Base-by-base conservation (phyloP, 2,329 filamentous ascomycete genomes). In the Exophiala sp. region DNA sequence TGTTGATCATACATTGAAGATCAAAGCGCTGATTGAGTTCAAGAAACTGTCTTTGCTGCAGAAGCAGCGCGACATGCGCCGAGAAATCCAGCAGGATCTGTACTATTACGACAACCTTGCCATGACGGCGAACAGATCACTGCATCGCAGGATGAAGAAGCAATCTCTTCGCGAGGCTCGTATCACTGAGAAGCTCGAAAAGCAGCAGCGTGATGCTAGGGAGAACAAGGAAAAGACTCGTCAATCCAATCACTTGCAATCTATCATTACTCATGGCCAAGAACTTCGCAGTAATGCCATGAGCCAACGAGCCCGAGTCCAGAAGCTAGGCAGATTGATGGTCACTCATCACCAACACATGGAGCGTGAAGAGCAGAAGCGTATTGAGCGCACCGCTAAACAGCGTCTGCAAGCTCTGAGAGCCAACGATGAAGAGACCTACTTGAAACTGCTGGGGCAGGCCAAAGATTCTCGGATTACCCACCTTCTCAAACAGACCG, bases 381-480 rank as follows among this genome's bases (percentile, higher is more conserved):
- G 93, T 56, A 86, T 98, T 59, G 93, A 98, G 73, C 81, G 93
- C 58, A 98, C 91, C 8, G 93, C 93, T 58, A 98, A 98, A 77
- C 93, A 98, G 70, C 93, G 93, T 96, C 83, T 98, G 59, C 91
- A 97, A 70, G 93, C 93, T 55, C 79, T 98, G 67, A 97, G 96
- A 73, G 91, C 93, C 63, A 95, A 98, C 82, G 93, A 98, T 68
- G 93, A 98, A 73, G 93, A 97, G 72, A 95, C 93, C 0, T 98
- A 98, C 68, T 81, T 98, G 71, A 96, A 96, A 71, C 78, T 98
- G 65, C 84, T 98, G 63, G 93, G 95, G 65, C 91, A 98, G 70
- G 93, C 93, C 64, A 98, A 98, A 76, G 93, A 98, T 74, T 97
- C 91, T 32, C 91, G 93, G 83, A 98, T 98, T 58, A 95, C 93